phyloP scores from a whole-genome alignment of 139 green algal genomes.

The Asterochloris erici region DNA sequence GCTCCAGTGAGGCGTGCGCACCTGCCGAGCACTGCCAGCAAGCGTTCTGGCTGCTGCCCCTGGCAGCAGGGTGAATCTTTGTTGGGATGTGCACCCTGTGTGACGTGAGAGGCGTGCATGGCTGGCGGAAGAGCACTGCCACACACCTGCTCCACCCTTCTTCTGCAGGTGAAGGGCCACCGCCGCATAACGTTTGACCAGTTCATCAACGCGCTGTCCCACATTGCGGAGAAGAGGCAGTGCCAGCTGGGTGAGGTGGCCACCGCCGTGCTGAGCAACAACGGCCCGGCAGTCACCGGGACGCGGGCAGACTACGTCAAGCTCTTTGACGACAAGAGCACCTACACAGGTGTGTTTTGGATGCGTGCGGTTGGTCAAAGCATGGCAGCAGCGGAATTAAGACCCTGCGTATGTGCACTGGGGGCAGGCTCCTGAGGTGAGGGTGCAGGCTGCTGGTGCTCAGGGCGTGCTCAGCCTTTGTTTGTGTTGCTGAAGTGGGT shows the following conservation, averaged over 20 bases:
- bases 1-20: too few relatives aligned
- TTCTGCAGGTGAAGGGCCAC: slow-evolving; percentile 32
- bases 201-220: slow-evolving; percentile 48
- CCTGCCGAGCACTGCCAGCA: too few relatives aligned
- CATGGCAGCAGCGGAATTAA: too few relatives aligned
- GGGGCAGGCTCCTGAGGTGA: too few relatives aligned
- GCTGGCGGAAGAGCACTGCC: not conserved
- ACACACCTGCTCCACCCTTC: not conserved
- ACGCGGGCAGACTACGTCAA: slow-evolving; percentile 39
- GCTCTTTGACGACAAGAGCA: slow-evolving; percentile 45
- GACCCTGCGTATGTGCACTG: too few relatives aligned
- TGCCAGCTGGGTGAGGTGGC: slow-evolving; percentile 22
- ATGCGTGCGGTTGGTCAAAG: too few relatives aligned
- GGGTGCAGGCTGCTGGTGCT: too few relatives aligned
- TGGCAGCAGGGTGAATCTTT: too few relatives aligned
- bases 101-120: not conserved
- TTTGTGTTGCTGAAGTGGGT: too few relatives aligned
- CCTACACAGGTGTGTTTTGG: too few relatives aligned
- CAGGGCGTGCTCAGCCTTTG: too few relatives aligned
- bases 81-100: not conserved
- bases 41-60: too few relatives aligned
- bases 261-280: slow-evolving; percentile 18
- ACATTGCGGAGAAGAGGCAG: slow-evolving; percentile 44
- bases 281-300: slow-evolving; percentile 25
- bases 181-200: slow-evolving; percentile 53